These are phyloP conservation scores for Auriculariales sp. DNA, from an alignment of 768 basidiomycete species.

Conservation along the genomic window DNA sequence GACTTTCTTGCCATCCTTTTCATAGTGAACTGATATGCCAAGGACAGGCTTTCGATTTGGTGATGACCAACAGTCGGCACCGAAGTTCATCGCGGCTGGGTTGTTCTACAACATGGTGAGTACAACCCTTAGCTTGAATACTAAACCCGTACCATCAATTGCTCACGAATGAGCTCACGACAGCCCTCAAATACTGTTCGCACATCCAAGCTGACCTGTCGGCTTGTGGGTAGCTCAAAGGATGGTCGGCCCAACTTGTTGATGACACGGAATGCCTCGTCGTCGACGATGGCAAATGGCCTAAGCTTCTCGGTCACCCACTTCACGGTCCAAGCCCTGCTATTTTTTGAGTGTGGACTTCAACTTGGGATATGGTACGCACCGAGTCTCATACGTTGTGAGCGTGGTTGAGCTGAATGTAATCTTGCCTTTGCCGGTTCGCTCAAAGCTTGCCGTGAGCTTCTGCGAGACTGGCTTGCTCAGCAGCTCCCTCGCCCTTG, in stretches of 20 bases:
- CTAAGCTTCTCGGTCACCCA: constrained; percentile 21
- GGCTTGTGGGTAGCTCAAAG: constrained; percentile 19
- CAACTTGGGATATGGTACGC: too few species aligned
- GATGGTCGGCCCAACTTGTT: constrained; percentile 20
- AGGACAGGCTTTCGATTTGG: constrained; percentile 21
- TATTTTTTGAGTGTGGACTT: neutral
- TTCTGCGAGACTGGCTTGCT: constrained; percentile 3
- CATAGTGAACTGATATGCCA: constrained; percentile 19
- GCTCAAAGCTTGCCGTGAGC: constrained; percentile 16
- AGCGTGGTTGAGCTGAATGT: constrained; percentile 17
- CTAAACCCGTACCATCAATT: constrained; percentile 12
- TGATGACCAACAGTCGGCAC: constrained; percentile 24
- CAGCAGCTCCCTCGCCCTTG: constrained; percentile 1
- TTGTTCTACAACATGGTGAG: constrained; percentile 12
- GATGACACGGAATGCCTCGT: constrained; percentile 17
- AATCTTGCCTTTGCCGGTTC: constrained; percentile 15
- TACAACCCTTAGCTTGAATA: neutral
- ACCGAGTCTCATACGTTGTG: constrained; percentile 14
- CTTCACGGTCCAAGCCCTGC: constrained; percentile 18
- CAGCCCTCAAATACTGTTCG: constrained; percentile 14
- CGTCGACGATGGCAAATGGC: constrained; percentile 22
- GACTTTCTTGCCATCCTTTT: too few species aligned
- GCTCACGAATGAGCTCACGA: constrained; percentile 12
- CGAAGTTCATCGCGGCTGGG: constrained; percentile 17
- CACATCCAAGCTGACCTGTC: constrained; percentile 20